These are phyloP conservation scores for Phytophthora rubi DNA, from an alignment of 352 stramenopile species.

Conservation along the genomic window DNA sequence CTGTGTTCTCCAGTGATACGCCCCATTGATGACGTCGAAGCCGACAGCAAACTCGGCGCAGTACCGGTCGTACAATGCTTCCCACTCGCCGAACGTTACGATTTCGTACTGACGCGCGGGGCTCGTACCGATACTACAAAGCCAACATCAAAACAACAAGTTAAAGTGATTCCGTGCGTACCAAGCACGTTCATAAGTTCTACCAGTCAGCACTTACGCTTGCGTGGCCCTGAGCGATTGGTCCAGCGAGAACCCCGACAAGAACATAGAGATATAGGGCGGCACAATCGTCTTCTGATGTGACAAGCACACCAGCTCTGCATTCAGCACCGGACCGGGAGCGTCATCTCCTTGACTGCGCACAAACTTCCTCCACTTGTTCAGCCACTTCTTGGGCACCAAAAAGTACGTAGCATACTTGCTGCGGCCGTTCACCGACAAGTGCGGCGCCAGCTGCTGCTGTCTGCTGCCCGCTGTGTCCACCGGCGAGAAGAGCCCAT, in stretches of 20 bases:
- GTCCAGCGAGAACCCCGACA: conserved; percentile 82
- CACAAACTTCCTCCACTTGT: conserved; percentile 80
- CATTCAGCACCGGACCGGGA: conserved; percentile 81
- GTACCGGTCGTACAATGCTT: conserved; percentile 80
- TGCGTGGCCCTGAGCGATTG: conserved; percentile 78
- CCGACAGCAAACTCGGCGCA: conserved; percentile 84
- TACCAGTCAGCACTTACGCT: conserved; percentile 46
- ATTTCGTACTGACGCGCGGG: conserved; percentile 85
- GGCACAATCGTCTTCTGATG: conserved; percentile 84
- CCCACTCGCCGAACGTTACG: conserved; percentile 81
- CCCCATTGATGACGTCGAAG: conserved; percentile 79
- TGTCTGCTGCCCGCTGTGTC: conserved; percentile 22
- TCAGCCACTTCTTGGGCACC: conserved; percentile 88
- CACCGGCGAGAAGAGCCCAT: conserved; percentile 75
- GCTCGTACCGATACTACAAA: conserved; percentile 50
- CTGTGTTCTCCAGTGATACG: conserved; percentile 84
- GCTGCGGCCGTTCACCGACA: conserved; percentile 57
- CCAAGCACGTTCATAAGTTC: background rate
- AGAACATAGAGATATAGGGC: conserved; percentile 87
- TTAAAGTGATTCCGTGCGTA: background rate
- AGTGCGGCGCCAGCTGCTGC: conserved; percentile 49
- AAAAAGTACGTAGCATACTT: conserved; percentile 74
- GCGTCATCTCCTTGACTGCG: conserved; percentile 60
- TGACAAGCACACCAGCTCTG: conserved; percentile 79
- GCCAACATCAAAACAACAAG: background rate